Evolutionary conservation across 768 basidiomycete species (phyloP).

Genomic region (Russula ochroleuca): DNA sequence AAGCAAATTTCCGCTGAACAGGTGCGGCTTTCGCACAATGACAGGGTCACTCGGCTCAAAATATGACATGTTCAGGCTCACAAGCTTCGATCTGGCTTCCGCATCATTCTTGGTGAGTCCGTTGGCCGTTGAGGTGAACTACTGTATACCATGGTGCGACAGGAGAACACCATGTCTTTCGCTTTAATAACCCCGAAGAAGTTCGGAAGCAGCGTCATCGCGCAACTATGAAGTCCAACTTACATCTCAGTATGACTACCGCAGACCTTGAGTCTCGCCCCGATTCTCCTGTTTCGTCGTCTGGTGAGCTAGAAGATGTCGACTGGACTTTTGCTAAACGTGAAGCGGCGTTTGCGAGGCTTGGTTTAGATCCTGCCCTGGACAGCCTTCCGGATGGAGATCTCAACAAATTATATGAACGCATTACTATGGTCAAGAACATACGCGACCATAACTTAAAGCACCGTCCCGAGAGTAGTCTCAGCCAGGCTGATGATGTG

Average conservation of each 20-base stretch:
- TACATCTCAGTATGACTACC: slow-evolving; percentile 61
- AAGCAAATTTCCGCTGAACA: slow-evolving; percentile 75
- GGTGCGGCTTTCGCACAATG: slow-evolving; percentile 41
- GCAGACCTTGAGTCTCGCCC: slow-evolving; percentile 75
- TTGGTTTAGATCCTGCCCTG: slow-evolving; percentile 84
- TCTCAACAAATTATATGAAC: slow-evolving; percentile 88
- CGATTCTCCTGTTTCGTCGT: slow-evolving; percentile 68
- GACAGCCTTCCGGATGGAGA: slow-evolving; percentile 95
- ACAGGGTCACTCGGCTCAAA: neutral
- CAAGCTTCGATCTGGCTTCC: slow-evolving; percentile 89
- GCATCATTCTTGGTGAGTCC: slow-evolving; percentile 85
- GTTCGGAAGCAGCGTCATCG: slow-evolving; percentile 88
- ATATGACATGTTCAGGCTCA: slow-evolving; percentile 46
- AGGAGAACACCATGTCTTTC: slow-evolving; percentile 97
- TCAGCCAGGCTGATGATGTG: slow-evolving; percentile 79
- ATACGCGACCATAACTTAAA: slow-evolving; percentile 77
- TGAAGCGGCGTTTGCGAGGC: slow-evolving; percentile 83
- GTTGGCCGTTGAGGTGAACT: neutral
- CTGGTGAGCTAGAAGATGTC: slow-evolving; percentile 63
- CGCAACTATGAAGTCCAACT: slow-evolving; percentile 64
- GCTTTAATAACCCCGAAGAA: slow-evolving; percentile 94
- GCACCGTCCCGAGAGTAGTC: slow-evolving; percentile 84
- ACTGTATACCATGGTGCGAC: slow-evolving; percentile 9
- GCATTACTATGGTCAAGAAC: slow-evolving; percentile 88
- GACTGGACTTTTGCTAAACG: slow-evolving; percentile 98